These are phyloP conservation scores for Yamadazyma kitorensis DNA, from an alignment of 805 yeast genomes.

Conservation along the genomic window DNA sequence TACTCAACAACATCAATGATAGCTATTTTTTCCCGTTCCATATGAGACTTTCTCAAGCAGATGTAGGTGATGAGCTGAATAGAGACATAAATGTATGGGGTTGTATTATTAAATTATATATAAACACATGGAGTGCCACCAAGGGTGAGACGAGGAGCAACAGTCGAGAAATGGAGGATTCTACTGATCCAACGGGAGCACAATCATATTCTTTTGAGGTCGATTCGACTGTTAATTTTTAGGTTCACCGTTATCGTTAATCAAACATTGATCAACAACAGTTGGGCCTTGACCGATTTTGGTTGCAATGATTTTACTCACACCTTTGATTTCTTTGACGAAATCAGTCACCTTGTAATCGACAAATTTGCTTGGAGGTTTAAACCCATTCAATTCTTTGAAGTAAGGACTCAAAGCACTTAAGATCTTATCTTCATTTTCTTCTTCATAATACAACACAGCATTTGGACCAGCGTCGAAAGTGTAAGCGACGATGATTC, in stretches of 20 bases:
- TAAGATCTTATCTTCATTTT: constrained; percentile 71
- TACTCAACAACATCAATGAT: too few species aligned
- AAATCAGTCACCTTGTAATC: constrained; percentile 33
- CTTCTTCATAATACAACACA: constrained; percentile 81
- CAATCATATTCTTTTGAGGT: too few species aligned
- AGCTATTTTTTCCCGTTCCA: too few species aligned
- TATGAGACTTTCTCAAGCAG: too few species aligned
- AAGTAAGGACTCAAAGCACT: constrained; percentile 66
- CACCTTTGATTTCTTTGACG: constrained; percentile 62
- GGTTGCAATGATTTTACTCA: constrained; percentile 81
- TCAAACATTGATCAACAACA: constrained; percentile 52
- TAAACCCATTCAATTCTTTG: constrained; percentile 68
- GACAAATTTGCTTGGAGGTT: constrained; percentile 21
- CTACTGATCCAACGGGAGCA: too few species aligned
- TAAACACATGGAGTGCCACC: too few species aligned
- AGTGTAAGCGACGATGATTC: constrained; percentile 88
- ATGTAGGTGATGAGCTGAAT: too few species aligned
- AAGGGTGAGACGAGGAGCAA: too few species aligned
- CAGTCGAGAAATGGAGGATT: too few species aligned
- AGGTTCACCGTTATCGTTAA: constrained; percentile 64
- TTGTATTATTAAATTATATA: too few species aligned
- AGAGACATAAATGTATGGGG: too few species aligned
- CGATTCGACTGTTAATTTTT: too few species aligned
- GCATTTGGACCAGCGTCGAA: constrained; percentile 99
- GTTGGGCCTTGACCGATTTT: constrained; percentile 87